Evolutionary conservation across 352 stramenopile genomes (phyloP).

Genomic region (Saprolegnia parasitica): DNA sequence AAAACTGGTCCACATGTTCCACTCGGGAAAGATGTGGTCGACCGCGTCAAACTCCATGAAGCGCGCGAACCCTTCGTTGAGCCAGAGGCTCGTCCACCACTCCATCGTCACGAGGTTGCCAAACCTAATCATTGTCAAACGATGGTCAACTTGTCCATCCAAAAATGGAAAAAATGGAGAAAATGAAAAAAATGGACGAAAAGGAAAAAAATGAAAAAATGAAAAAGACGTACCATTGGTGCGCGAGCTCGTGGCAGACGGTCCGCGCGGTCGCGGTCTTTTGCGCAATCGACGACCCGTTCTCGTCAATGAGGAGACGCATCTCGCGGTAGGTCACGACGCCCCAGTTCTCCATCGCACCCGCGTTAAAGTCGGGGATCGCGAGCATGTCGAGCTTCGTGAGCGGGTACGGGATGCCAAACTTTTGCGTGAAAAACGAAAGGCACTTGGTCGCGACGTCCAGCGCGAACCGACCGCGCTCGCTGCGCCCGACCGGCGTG

Average conservation of each 20-base stretch:
- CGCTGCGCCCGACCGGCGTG: slow-evolving; percentile 89
- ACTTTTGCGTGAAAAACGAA: slow-evolving; percentile 67
- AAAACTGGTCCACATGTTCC: slow-evolving; percentile 96
- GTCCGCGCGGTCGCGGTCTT: slow-evolving; percentile 87
- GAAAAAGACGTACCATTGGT: slow-evolving; percentile 84
- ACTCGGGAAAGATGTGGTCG: slow-evolving; percentile 92
- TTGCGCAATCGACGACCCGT: slow-evolving; percentile 59
- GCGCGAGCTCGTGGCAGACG: slow-evolving; percentile 97
- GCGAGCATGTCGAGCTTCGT: slow-evolving; percentile 98
- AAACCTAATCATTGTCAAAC: slow-evolving; percentile 49
- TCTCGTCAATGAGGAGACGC: slow-evolving; percentile 80
- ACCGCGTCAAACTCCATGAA: slow-evolving; percentile 95
- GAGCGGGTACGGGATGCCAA: slow-evolving; percentile 90
- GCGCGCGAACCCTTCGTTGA: slow-evolving; percentile 98
- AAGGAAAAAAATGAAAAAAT: too few relatives aligned
- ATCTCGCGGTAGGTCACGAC: slow-evolving; percentile 97
- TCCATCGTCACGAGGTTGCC: slow-evolving; percentile 99
- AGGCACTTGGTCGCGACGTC: slow-evolving; percentile 56
- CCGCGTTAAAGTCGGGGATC: slow-evolving; percentile 95
- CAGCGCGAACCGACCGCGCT: slow-evolving; percentile 90
- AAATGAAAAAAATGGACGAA: too few relatives aligned
- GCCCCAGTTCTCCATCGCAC: slow-evolving; percentile 95
- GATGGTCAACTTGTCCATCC: neutral
- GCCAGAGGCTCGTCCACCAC: slow-evolving; percentile 95
- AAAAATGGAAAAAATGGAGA: too few relatives aligned